These are phyloP conservation scores for Aechmea fasciata DNA, from an alignment of 176 grass and related monocot genomes.

Conservation along the genomic window DNA sequence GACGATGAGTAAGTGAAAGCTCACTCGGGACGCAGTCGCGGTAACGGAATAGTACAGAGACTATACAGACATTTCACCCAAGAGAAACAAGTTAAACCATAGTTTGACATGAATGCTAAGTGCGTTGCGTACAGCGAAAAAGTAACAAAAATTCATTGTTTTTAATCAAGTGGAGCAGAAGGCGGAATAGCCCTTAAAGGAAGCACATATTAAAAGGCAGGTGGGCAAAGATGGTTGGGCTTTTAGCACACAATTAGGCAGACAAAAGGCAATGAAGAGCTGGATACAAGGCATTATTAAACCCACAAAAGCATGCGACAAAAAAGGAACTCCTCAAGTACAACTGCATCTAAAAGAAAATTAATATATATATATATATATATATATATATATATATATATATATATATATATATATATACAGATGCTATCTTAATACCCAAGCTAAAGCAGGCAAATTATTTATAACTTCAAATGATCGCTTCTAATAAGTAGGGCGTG, in stretches of 20 bases:
- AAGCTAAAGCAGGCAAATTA: conserved; percentile 1
- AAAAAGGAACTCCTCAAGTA: neutral
- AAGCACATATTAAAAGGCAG: neutral
- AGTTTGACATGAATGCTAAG: neutral
- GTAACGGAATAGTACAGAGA: neutral
- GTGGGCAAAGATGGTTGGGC: neutral
- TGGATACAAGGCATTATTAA: neutral
- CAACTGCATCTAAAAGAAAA: neutral
- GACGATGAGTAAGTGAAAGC: too few species aligned
- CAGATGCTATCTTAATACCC: neutral
- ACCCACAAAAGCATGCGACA: neutral
- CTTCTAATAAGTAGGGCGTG: neutral
- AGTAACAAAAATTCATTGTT: neutral
- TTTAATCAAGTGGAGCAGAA: neutral
- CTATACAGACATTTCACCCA: neutral
- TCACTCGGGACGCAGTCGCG: neutral
- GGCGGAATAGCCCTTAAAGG: neutral
- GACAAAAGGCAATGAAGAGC: neutral
- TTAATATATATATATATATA: too few species aligned
- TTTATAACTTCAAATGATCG: neutral
- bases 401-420: too few species aligned
- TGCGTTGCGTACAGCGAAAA: neutral
- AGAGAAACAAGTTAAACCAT: neutral
- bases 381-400: too few species aligned
- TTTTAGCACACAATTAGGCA: neutral